Evolutionary conservation across 176 grass and related monocot species (phyloP), one percentile per base, ranked within the genome.

Genomic region (Cenchrus purpureus): DNA sequence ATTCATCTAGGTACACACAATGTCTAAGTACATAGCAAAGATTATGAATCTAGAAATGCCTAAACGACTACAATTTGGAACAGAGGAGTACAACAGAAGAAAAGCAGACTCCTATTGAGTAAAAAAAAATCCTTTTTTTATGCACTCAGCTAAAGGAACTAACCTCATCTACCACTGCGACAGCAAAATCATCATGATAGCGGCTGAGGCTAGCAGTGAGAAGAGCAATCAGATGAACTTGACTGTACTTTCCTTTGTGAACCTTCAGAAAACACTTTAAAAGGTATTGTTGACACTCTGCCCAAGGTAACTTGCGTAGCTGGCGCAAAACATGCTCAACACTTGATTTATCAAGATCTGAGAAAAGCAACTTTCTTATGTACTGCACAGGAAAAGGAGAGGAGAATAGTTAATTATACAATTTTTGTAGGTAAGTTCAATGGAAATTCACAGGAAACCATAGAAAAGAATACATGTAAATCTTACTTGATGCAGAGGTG

Each of bases 201-300:
- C 88, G 90, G 89, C 86, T 92, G 53, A 99, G 97, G 42, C 91
- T 90, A 89, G 86, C 94, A 77, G 97, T 92, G 69, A 99, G 97
- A 71, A 96, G 82, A 79, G 97, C 97, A 76, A 99, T 88, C 57
- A 96, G 84, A 89, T 92, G 91, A 60, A 99, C 94, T 79, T 99
- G 97, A 76, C 97, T 96, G 74, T 96, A 99, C 73, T 96, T 99
- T 79, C 97, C 97, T 77, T 92, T 99, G 91, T 99, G 97, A 86
- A 99, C 91, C 88, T 99, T 99, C 74, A 99, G 71, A 89, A 99
- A 96, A 76, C 94, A 96, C 87, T 99, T 99, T 58, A 99, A 56
- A 68, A 99, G 87, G 84, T 96, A 96, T 20, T 88, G 69, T 65
- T 99, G 89, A 79, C 94, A 99, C 55, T 99, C 97, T 67, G 71